Percentiles rank a stretch among this genome's conserved stretches.
Conservation (phyloP, 73 alveolate species). For the Effrenium voratum region DNA sequence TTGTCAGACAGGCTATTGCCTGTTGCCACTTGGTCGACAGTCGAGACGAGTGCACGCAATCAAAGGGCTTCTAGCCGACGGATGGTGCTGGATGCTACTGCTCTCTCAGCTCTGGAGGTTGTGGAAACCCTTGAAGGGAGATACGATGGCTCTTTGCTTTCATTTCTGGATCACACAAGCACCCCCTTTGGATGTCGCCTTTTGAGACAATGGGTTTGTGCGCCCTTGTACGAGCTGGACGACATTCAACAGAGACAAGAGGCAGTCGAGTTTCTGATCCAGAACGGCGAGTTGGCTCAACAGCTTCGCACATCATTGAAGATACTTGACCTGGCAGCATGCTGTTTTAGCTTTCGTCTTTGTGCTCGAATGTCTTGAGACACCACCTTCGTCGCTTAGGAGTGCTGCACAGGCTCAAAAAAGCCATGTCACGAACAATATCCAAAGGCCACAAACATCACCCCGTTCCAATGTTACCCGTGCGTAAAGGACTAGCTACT, state of each 20-base stretch:
- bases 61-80: neutral
- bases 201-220: slow-evolving; percentile 95
- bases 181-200: slow-evolving; percentile 96
- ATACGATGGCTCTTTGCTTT: slow-evolving; percentile 95
- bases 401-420: too few relatives aligned
- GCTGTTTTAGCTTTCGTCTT: too few relatives aligned
- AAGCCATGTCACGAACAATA: too few relatives aligned
- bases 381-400: too few relatives aligned
- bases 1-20: slow-evolving; percentile 53
- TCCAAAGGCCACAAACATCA: too few relatives aligned
- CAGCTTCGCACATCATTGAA: slow-evolving; percentile 94
- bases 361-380: too few relatives aligned
- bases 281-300: slow-evolving; percentile 94
- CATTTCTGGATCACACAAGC: slow-evolving; percentile 94
- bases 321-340: slow-evolving; percentile 54
- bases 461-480: too few relatives aligned
- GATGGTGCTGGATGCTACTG: slow-evolving; percentile 96
- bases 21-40: slow-evolving; percentile 34
- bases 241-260: slow-evolving; percentile 95
- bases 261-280: slow-evolving; percentile 95
- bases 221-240: slow-evolving; percentile 95
- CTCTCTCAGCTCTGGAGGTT: slow-evolving; percentile 95
- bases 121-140: slow-evolving; percentile 95
- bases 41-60: neutral
- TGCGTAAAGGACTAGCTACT: too few relatives aligned